Evolutionary conservation across 176 grass and related monocot genomes (phyloP).

Genomic region (Oryza nivara): DNA sequence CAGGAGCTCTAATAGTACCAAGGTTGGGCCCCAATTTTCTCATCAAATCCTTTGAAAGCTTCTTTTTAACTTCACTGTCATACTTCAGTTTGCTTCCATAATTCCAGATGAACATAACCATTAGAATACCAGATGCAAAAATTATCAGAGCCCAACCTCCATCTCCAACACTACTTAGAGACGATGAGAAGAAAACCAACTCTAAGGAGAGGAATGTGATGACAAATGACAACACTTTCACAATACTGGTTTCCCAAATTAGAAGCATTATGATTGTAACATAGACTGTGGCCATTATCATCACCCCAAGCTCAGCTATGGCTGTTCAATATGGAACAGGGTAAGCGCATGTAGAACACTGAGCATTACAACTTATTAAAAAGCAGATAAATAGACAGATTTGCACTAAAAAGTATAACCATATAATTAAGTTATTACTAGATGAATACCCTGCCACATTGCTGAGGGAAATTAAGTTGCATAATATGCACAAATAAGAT

Average conservation of each 20-base stretch:
- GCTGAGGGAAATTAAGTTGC: no score
- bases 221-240: conserved; percentile 68
- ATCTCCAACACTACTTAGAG: conserved; percentile 90
- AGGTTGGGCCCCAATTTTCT: conserved; percentile 86
- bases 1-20: conserved; percentile 92
- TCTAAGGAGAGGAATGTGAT: conserved; percentile 72
- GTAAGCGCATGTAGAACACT: conserved; percentile 27
- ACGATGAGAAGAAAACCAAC: conserved; percentile 84
- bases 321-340: conserved; percentile 55
- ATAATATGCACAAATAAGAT: no score
- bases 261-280: conserved; percentile 97
- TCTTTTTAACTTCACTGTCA: conserved; percentile 88
- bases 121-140: conserved; percentile 67
- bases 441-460: no score
- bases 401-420: conserved; percentile 20
- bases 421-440: conserved; percentile 18
- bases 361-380: conserved; percentile 18
- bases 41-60: conserved; percentile 87
- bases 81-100: conserved; percentile 95
- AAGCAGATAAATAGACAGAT: conserved; percentile 25
- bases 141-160: conserved; percentile 84
- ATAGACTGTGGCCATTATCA: conserved; percentile 91
- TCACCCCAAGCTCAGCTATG: conserved; percentile 89
- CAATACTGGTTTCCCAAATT: conserved; percentile 85
- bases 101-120: conserved; percentile 91